phyloP scores from a whole-genome alignment of 2,329 filamentous ascomycete species.

The Colletotrichum tanaceti region DNA sequence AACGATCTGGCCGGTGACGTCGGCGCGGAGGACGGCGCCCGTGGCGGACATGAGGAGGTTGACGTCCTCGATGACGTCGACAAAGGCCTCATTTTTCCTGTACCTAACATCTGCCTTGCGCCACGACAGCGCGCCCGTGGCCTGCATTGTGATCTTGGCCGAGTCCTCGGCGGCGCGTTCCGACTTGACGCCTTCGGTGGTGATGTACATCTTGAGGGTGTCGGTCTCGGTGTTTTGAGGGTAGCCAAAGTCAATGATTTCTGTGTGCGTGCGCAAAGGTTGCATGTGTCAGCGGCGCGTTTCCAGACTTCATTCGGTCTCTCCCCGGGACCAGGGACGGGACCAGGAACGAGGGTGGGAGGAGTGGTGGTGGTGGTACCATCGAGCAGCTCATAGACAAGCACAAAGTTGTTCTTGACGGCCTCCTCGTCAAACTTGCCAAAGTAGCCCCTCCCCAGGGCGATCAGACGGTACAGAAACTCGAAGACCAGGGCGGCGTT shows the following conservation, averaged over 20 bases:
- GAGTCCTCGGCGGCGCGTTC: constrained; percentile 89
- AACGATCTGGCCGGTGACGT: constrained; percentile 96
- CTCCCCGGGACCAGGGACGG: too few relatives aligned
- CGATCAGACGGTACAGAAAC: constrained; percentile 92
- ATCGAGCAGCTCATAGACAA: constrained; percentile 97
- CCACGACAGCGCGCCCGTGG: constrained; percentile 96
- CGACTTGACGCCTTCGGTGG: constrained; percentile 97
- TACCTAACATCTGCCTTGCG: constrained; percentile 97
- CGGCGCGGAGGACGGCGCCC: constrained; percentile 91
- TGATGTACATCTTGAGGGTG: constrained; percentile 99
- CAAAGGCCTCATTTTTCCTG: constrained; percentile 98
- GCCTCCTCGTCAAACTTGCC: constrained; percentile 99
- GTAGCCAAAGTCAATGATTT: constrained; percentile 99
- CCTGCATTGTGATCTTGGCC: constrained; percentile 99
- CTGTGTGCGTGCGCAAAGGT: constrained; percentile 56
- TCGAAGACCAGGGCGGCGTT: constrained; percentile 98
- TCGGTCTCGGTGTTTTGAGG: constrained; percentile 99
- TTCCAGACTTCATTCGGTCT: too few relatives aligned
- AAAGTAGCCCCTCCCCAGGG: constrained; percentile 94
- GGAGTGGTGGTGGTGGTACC: constrained; percentile 60
- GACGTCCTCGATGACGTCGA: constrained; percentile 99
- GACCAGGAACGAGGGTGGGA: not conserved
- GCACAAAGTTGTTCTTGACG: constrained; percentile 99
- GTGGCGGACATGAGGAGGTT: constrained; percentile 99
- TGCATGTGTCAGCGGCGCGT: too few relatives aligned